Percentiles rank a stretch among this genome's conserved stretches.
phyloP scores from a whole-genome alignment of 139 green algal genomes.

The Chlamydomonas sphaeroides region DNA sequence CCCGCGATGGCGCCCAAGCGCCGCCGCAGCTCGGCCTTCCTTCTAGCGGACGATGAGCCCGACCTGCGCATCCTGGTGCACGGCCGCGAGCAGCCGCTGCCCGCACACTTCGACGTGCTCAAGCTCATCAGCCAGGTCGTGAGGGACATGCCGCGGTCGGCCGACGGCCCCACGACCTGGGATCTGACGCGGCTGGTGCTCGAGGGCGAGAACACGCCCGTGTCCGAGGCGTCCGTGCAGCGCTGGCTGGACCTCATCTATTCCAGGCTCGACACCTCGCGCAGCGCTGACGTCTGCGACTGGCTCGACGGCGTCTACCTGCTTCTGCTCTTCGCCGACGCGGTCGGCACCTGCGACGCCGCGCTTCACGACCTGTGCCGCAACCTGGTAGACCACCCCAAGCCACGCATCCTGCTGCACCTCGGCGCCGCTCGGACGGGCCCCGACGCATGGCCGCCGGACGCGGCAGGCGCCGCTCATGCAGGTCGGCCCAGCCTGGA shows the following conservation, averaged over 20 bases:
- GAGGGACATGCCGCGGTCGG: background rate
- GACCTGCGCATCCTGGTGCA: background rate
- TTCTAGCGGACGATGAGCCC: background rate
- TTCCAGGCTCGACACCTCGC: background rate
- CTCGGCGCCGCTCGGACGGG: too few species aligned
- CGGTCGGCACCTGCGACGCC: background rate
- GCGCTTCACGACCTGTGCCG: background rate
- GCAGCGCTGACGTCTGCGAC: background rate
- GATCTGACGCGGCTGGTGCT: background rate
- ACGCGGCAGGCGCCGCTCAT: too few species aligned
- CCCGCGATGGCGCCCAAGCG: background rate
- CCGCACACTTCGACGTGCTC: background rate
- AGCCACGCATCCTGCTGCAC: too few species aligned
- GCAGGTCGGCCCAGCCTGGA: too few species aligned
- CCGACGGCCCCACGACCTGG: background rate
- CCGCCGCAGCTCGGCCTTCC: background rate
- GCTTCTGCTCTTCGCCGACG: conserved; percentile 3
- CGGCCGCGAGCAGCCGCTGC: too few species aligned
- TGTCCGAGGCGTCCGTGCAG: background rate
- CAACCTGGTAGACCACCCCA: background rate
- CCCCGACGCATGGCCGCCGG: too few species aligned
- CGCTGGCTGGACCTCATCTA: background rate
- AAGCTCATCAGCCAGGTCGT: background rate
- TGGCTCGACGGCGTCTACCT: background rate
- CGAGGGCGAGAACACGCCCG: background rate